Conservation (phyloP, 2,329 filamentous ascomycete species). For the Penicillium vulpinum region DNA sequence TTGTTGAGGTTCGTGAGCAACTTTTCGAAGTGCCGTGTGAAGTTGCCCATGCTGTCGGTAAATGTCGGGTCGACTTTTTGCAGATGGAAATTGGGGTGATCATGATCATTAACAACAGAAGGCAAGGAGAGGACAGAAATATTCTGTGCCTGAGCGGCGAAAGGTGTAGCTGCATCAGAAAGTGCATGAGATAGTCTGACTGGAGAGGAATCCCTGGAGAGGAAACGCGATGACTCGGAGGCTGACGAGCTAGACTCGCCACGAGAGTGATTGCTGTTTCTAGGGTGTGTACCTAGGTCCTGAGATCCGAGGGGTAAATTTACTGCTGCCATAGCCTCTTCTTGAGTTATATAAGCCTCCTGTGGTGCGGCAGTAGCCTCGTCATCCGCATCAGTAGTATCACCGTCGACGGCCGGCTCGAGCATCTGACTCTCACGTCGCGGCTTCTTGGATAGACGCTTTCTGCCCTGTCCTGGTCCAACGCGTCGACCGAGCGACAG, state of each 20-base stretch:
- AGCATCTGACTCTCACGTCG: slow-evolving; percentile 8
- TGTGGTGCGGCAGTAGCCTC: slow-evolving; percentile 28
- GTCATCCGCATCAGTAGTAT: slow-evolving; percentile 24
- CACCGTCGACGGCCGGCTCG: slow-evolving; percentile 17
- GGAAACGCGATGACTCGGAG: slow-evolving; percentile 6
- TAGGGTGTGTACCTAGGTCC: not conserved
- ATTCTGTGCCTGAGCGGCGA: slow-evolving; percentile 29
- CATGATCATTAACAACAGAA: slow-evolving; percentile 55
- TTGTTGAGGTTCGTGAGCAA: slow-evolving; percentile 57
- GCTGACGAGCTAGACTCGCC: slow-evolving; percentile 2
- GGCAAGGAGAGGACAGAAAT: slow-evolving; percentile 56
- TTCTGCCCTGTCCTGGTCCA: slow-evolving; percentile 19
- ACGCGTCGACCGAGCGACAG: slow-evolving; percentile 18
- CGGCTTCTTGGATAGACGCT: slow-evolving; percentile 13
- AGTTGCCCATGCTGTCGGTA: slow-evolving; percentile 63
- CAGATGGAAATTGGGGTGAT: slow-evolving; percentile 61
- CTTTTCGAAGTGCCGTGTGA: slow-evolving; percentile 59
- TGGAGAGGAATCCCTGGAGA: slow-evolving; percentile 47
- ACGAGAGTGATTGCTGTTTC: slow-evolving; percentile 3
- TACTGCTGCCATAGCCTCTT: slow-evolving; percentile 3
- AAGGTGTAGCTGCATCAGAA: not conserved
- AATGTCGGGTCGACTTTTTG: slow-evolving; percentile 69
- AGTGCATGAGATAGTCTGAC: slow-evolving; percentile 22
- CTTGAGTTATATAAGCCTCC: not conserved
- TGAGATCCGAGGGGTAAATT: slow-evolving; percentile 5